Evolutionary conservation across 768 basidiomycete species (phyloP), one percentile per base, ranked within the genome.

Genomic region (Cystofilobasidium capitatum): DNA sequence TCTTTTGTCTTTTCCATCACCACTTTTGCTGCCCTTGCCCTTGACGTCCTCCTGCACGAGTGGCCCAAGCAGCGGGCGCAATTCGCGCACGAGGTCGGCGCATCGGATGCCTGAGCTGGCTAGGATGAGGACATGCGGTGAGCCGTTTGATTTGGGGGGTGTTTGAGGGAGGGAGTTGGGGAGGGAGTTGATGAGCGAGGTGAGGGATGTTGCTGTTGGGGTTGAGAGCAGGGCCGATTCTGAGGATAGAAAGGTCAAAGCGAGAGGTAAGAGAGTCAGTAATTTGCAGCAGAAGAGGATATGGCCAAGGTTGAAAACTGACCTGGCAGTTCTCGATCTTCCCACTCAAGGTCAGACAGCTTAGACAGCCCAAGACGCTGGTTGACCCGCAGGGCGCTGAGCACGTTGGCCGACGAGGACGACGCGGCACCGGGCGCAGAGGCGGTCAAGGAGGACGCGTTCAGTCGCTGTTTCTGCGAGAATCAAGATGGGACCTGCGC

Each of bases 81-180:
- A 49, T 39, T 68, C 66, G 36, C 68, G 57, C 14, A 69, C 68
- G 45, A 69, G 68, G 47, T 69, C 68, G 22, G 68, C 68, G 42
- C 68, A 69, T 7, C 68, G 68, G 29, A 59, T 55, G 47, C 68
- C 68, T 13, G 68, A 69, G 14, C 35, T 37, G 14, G 68, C 68
- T 17, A 69, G 62, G 51, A 69, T 64, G 63, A 69, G 63, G 37
- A 69, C 55, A 26, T 64, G 57, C 33, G 62, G 62, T 20, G 62
- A 29, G 22, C 62, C 62, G 45, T 31, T 47, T 2, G 14, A 2
- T 1, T 24, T 16, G 13, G 62, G 62, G 9, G 62, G 33, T 12
- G 24, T 22, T n/a, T 42, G 4, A 2, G 59, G 59, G 29, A 61
- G n/a, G 8, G 59, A 39, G 8, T 22, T 1, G 6, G 59, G 59